Evolutionary conservation across 768 basidiomycete species (phyloP).

Genomic region (Collybia sp.): DNA sequence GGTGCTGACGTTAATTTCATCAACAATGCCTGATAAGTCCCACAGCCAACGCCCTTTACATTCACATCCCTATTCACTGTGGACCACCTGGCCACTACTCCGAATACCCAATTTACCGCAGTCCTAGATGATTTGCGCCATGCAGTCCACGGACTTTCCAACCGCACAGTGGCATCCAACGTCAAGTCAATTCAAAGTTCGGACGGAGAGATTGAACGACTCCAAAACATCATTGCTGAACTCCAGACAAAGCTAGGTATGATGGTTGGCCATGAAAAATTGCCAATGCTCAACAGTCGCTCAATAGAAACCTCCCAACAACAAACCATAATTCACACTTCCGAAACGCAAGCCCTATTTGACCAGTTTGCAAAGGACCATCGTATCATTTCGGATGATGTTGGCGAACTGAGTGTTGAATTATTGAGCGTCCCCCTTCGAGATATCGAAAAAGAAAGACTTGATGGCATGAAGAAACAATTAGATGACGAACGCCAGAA

Average conservation of each 20-base stretch:
- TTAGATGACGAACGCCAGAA: constrained; percentile 63
- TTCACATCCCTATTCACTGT: constrained; percentile 50
- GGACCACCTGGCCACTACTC: constrained; percentile 37
- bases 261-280: no score
- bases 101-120: constrained; percentile 40
- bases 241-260: constrained; percentile 59
- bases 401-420: constrained; percentile 45
- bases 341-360: constrained; percentile 49
- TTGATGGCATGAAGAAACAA: constrained; percentile 47
- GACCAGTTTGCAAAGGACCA: constrained; percentile 49
- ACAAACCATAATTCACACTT: constrained; percentile 33
- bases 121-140: constrained; percentile 32
- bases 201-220: constrained; percentile 41
- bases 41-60: constrained; percentile 41
- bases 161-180: constrained; percentile 5
- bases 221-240: constrained; percentile 44
- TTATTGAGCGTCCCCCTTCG: constrained; percentile 45
- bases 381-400: constrained; percentile 23
- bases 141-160: constrained; percentile 22
- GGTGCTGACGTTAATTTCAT: constrained; percentile 9
- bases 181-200: constrained; percentile 9
- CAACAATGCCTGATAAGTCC: neutral
- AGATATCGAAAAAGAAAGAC: constrained; percentile 49
- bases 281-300: no score
- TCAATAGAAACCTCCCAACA: constrained; percentile 42